Conservation (phyloP, 179 eudicot genomes). For the Beta macrorhiza region DNA sequence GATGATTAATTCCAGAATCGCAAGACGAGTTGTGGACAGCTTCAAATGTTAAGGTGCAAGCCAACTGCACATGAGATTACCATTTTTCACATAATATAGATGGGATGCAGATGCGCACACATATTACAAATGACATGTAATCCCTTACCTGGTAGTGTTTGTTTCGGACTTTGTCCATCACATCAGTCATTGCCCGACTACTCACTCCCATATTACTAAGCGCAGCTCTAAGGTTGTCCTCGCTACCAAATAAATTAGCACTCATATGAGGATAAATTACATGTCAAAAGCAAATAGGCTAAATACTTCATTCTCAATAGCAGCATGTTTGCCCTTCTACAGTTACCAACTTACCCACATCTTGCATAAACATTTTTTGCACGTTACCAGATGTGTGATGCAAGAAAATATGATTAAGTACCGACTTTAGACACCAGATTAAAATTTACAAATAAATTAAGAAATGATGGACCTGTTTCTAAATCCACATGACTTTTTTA, state of each 20-base stretch:
- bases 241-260: slow-evolving; percentile 45
- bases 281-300: background rate
- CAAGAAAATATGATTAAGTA: background rate
- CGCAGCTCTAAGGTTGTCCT: slow-evolving; percentile 88
- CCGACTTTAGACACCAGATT: background rate
- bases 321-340: background rate
- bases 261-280: background rate
- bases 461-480: background rate
- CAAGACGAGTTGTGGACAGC: slow-evolving; percentile 75
- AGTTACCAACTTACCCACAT: background rate
- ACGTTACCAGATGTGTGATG: background rate
- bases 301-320: background rate
- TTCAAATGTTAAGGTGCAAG: slow-evolving; percentile 94
- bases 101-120: background rate
- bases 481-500: background rate
- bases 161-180: slow-evolving; percentile 72
- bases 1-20: slow-evolving; percentile 96
- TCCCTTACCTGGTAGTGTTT: slow-evolving; percentile 75
- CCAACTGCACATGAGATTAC: slow-evolving; percentile 54
- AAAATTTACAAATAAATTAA: background rate
- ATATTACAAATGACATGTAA: background rate
- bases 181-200: slow-evolving; percentile 63
- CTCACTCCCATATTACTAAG: slow-evolving; percentile 80
- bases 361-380: background rate
- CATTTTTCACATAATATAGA: slow-evolving; percentile 16